Evolutionary conservation across 345 rosid genomes (phyloP).

Genomic region (Populus pruinosa): DNA sequence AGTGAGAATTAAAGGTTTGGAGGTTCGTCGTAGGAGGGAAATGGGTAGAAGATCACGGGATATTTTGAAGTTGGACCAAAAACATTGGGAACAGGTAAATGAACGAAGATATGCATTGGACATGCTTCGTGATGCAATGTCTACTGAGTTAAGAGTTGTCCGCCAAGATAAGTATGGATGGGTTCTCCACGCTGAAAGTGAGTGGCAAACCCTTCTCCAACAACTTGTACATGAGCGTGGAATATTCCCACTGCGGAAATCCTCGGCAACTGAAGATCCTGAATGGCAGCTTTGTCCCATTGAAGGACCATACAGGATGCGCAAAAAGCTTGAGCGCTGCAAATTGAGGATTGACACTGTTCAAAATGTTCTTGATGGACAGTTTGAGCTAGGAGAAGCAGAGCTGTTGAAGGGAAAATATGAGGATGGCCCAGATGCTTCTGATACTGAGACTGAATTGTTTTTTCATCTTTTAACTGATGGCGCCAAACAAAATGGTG

Average conservation of each 20-base stretch:
- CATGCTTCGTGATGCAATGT: slow-evolving; percentile 89
- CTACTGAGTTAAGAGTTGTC: slow-evolving; percentile 97
- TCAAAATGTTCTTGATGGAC: slow-evolving; percentile 72
- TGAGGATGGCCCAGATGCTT: slow-evolving; percentile 55
- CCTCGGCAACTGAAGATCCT: slow-evolving; percentile 56
- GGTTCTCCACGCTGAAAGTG: slow-evolving; percentile 99
- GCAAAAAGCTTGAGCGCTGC: slow-evolving; percentile 93
- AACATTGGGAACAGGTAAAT: slow-evolving; percentile 92
- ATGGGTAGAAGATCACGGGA: slow-evolving; percentile 90
- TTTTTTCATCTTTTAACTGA: slow-evolving; percentile 58
- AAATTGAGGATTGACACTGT: slow-evolving; percentile 74
- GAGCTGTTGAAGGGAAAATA: slow-evolving; percentile 53
- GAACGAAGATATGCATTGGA: slow-evolving; percentile 96
- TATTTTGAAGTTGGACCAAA: slow-evolving; percentile 65
- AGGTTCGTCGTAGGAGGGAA: slow-evolving; percentile 90
- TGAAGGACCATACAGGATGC: slow-evolving; percentile 99
- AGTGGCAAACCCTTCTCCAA: slow-evolving; percentile 96
- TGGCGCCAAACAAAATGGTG: slow-evolving; percentile 30
- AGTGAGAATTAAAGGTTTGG: slow-evolving; percentile 88
- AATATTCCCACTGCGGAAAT: slow-evolving; percentile 74
- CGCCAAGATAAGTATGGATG: slow-evolving; percentile 99
- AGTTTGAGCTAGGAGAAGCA: slow-evolving; percentile 67
- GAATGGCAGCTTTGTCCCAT: slow-evolving; percentile 99
- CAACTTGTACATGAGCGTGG: slow-evolving; percentile 98
- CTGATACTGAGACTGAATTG: slow-evolving; percentile 64